Conservation (phyloP, 73 alveolate genomes). For the Uronychia setigera region DNA sequence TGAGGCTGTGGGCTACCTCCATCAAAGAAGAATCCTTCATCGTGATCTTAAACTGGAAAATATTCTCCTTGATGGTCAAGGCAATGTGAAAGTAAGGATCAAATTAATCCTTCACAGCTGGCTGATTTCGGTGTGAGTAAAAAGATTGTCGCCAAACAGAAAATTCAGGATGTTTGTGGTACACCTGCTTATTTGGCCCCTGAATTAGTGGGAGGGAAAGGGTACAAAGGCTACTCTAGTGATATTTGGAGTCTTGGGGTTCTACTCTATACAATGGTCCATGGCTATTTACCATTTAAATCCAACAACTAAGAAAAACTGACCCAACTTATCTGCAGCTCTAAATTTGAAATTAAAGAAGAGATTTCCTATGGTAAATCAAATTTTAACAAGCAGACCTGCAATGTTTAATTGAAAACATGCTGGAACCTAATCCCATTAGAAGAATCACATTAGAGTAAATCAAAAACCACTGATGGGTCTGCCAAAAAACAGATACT, state of each 20-base stretch:
- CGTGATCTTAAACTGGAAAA: not conserved
- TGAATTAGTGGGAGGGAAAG: constrained; percentile 74
- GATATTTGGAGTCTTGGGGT: constrained; percentile 89
- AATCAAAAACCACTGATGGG: not conserved
- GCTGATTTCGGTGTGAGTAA: constrained; percentile 80
- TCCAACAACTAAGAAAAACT: not conserved
- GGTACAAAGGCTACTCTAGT: constrained; percentile 80
- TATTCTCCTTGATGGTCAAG: not conserved
- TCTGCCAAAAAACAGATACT: not conserved
- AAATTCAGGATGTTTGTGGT: constrained; percentile 83
- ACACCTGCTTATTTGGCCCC: constrained; percentile 92
- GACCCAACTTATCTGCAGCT: not conserved
- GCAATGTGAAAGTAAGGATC: not conserved
- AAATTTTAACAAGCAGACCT: constrained; percentile 22
- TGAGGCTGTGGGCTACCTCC: constrained; percentile 1
- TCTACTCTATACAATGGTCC: constrained; percentile 77
- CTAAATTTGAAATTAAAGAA: no score
- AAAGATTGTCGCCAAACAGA: constrained; percentile 55
- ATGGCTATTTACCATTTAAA: constrained; percentile 20
- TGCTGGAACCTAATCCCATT: constrained; percentile 30
- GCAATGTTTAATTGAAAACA: constrained; percentile 2
- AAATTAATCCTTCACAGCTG: constrained; percentile 28
- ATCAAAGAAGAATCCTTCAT: not conserved
- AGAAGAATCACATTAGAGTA: constrained; percentile 2
- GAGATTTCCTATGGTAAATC: constrained; percentile 37